Conservation (phyloP, 352 stramenopile species). For the Globisporangium solare region DNA sequence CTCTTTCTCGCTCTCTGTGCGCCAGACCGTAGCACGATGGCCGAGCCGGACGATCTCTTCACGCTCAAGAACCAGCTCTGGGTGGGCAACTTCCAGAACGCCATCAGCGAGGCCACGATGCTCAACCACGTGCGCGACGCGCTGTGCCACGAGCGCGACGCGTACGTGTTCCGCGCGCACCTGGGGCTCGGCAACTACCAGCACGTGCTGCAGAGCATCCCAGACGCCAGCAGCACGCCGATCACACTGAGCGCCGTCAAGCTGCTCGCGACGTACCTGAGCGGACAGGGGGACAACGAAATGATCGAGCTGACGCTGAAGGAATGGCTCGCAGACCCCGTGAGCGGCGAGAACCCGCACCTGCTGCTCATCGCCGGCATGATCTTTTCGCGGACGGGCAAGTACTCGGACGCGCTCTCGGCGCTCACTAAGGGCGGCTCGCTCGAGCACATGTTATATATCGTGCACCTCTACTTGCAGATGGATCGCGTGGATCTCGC, state of each 20-base stretch:
- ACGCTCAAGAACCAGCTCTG: constrained; percentile 97
- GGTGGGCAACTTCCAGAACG: constrained; percentile 95
- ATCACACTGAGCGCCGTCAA: constrained; percentile 83
- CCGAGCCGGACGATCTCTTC: constrained; percentile 96
- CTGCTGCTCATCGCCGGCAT: constrained; percentile 93
- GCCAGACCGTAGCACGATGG: constrained; percentile 55
- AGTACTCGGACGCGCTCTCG: constrained; percentile 93
- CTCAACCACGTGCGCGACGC: constrained; percentile 82
- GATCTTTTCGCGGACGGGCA: constrained; percentile 90
- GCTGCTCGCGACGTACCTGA: constrained; percentile 83
- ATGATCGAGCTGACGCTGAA: constrained; percentile 90
- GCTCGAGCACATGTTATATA: constrained; percentile 92
- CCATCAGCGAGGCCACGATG: constrained; percentile 87
- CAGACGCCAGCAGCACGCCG: constrained; percentile 54
- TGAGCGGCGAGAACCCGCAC: constrained; percentile 82
- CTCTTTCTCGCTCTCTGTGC: no score
- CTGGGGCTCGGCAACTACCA: constrained; percentile 88
- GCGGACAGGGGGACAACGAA: constrained; percentile 65
- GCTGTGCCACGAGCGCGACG: constrained; percentile 91
- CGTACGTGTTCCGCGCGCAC: constrained; percentile 92
- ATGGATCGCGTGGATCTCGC: constrained; percentile 95
- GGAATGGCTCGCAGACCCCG: constrained; percentile 83
- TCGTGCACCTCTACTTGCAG: constrained; percentile 85
- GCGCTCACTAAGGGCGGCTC: constrained; percentile 87
- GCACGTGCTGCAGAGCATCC: constrained; percentile 86